Base-by-base conservation (phyloP, 2,329 filamentous ascomycete species). In the Sphaerostilbella broomeana region DNA sequence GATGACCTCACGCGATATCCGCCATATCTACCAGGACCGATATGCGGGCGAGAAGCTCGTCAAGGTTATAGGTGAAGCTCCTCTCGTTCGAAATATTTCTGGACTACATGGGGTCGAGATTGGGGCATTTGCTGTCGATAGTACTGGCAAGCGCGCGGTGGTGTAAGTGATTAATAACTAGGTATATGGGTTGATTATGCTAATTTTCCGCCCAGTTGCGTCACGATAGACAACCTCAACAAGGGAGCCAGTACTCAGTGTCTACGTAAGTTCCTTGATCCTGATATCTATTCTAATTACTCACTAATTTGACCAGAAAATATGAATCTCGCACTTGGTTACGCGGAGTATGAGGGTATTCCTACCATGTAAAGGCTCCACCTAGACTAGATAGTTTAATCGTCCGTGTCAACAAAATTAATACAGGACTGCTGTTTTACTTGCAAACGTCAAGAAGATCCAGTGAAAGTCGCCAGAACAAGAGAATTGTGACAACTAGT, bases 1-100 rank as follows among this genome's bases (percentile, higher is more conserved):
- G 45, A 94, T 97, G 85, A 86, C 80, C 3, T 89, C 86, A 28
- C 83, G 92, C 37, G 89, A 97, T 59, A 87, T 98, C 51, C 80
- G 92, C 46, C 86, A 95, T 57, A 70, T 97, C 43, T 98, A 94
- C 72, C 90, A 97, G 65, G 90, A 97, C 54, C 79, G 90, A 17
- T 98, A 95, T 57, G 90, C 90, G 5, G 89, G 89, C 35, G 92
- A 97, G 74, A 90, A 88, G 67, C 79, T 98, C 12, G 82, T 98
- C 59, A 95, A 92, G 73, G 79, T 97, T 15, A 77, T 86, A 4
- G 90, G 90, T 38, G 90, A 97, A 62, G 76, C 85, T 0, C 92
- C 90, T 3, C 68, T 81, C 9, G 90, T 97, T 41, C 94, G 88
- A 68, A 70, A 79, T 51, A 95, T 95, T 54, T 77, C 77, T 51